A percentile compares a stretch with the other conserved stretches of the same genome.
Evolutionary conservation across 129 eudicot species (phyloP).

Genomic region (Flaveria trinervia): DNA sequence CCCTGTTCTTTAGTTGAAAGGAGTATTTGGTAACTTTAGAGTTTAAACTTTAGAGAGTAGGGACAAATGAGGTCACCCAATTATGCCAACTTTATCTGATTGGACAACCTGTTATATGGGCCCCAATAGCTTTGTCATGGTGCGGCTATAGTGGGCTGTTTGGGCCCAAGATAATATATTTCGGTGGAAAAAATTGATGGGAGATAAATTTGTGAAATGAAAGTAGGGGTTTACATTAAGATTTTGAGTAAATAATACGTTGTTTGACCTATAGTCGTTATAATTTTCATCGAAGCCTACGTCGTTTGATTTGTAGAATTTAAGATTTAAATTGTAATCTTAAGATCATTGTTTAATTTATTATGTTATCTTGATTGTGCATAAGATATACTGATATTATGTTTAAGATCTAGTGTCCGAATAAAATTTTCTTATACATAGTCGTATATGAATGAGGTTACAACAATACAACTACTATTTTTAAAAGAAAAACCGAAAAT

Average conservation of each 20-base stretch:
- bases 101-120: constrained; percentile 30
- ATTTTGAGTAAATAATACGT: neutral
- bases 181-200: constrained; percentile 33
- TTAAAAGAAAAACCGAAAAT: no score
- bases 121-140: constrained; percentile 23
- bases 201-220: neutral
- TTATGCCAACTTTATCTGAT: constrained; percentile 16
- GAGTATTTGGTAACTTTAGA: neutral
- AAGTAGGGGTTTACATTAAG: neutral
- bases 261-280: neutral
- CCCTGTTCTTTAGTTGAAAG: no score
- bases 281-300: no score
- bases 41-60: neutral
- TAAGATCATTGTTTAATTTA: no score
- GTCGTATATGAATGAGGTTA: no score
- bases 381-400: no score
- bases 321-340: no score
- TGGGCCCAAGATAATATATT: constrained; percentile 26
- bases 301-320: no score
- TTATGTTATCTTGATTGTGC: no score
- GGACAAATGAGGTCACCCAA: constrained; percentile 6
- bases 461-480: no score
- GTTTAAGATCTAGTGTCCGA: no score
- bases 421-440: no score
- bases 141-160: constrained; percentile 3